Evolutionary conservation across 2,329 filamentous ascomycete species (phyloP), one percentile per base, ranked within the genome.

Genomic region (Pseudogymnoascus sp.): DNA sequence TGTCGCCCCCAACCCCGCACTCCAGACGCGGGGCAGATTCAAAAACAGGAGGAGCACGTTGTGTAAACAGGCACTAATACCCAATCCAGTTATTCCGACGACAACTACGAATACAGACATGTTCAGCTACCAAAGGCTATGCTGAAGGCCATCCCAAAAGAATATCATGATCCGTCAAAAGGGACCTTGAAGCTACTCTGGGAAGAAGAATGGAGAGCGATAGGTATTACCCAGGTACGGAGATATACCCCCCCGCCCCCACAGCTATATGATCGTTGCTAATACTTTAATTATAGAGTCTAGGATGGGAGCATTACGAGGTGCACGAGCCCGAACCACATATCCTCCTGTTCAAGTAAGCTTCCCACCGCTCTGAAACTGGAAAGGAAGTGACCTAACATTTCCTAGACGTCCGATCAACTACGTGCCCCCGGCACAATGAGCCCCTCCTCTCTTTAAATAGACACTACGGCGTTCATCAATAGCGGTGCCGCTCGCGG

Each of bases 271-370:
- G 66, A 45, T 41, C 10, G 26, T 61, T 61, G 39, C 39, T 31
- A 59, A 62, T 41, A 35, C 14, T 62, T 49, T 61, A 41, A 23
- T 11, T 49, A 59, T 73, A 97, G 92, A 97, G 93, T 80, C 81
- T 99, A 71, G 94, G 94, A 63, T 99, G 94, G 94, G 93, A 97
- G 75, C 94, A 99, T 76, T 99, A 99, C 74, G 94, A 99, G 77
- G 94, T 99, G 62, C 94, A 99, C 76, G 94, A 97, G 76, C 94
- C 94, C 45, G 94, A 99, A 78, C 94, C 94, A 67, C 94, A 99
- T 76, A 99, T 99, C 72, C 83, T 99, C 62, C 84, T 99, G 33
- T 99, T 99, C 84, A 99, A 99, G 93, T 97, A 79, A 33, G 49
- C 49, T 33, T 33, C 10, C 29, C 29, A 55, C 49, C 49, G 7